phyloP scores from a whole-genome alignment of 2,329 filamentous ascomycete species.

The Botrytis paeoniae region DNA sequence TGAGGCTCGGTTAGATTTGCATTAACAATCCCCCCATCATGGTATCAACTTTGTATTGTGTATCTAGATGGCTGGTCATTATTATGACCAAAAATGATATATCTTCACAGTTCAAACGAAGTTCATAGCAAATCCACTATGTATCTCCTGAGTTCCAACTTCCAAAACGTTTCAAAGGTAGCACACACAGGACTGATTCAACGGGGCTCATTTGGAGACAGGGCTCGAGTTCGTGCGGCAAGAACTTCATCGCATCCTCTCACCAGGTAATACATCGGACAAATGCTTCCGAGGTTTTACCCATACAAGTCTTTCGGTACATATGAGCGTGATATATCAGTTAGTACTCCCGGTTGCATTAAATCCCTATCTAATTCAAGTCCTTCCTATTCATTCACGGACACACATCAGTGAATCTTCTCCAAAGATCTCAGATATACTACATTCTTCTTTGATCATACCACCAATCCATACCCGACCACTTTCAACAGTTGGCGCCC shows the following conservation, averaged over 20 bases:
- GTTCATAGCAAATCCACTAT: background rate
- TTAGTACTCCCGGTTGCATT: background rate
- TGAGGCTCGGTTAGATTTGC: background rate
- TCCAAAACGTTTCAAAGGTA: background rate
- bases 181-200: background rate
- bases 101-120: background rate
- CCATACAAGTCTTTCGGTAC: background rate
- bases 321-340: background rate
- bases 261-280: no score
- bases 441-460: conserved; percentile 74
- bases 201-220: background rate
- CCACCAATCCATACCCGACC: conserved; percentile 75
- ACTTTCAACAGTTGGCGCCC: conserved; percentile 75
- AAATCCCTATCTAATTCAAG: background rate
- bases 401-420: conserved; percentile 78
- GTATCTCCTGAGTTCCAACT: background rate
- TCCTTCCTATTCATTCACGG: conserved; percentile 39
- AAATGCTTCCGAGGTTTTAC: background rate
- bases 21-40: background rate
- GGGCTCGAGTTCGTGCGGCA: background rate
- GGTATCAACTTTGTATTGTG: background rate
- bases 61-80: background rate
- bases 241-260: background rate
- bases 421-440: conserved; percentile 68
- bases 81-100: background rate